Evolutionary conservation across 768 basidiomycete genomes (phyloP), one percentile per base, ranked within the genome.

Genomic region (Leucocoprinus sp.): DNA sequence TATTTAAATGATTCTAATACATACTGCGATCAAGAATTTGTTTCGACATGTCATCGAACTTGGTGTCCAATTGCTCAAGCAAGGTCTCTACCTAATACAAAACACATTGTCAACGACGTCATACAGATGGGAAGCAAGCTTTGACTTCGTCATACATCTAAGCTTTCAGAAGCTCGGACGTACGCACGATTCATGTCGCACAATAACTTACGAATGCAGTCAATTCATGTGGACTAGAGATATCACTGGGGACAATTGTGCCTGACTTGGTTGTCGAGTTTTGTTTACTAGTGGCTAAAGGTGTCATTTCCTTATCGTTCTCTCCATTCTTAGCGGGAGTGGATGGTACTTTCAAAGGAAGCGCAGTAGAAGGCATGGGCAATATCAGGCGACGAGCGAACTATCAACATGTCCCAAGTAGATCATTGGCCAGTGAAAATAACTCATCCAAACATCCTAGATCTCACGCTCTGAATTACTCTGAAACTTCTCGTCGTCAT

Each of bases 1-100:
- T 5, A 11, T 2, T 6, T 12, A 39, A 39, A 14, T 19, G 37
- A 12, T 45, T 34, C 37, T 15, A 40, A 29, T 15, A 36, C 40
- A 54, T 58, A 90, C 86, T 89, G 55, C 84, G 72, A 47, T 88
- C 84, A 50, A 95, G 72, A 51, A 96, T 88, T 60, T 93, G 86
- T 15, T 72, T 71, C 24, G 91, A 93, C 90, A 93, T 93, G 42
- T 91, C 85, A 55, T 95, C 90, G 56, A 96, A 95, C 52, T 88
- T 88, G 38, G 75, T 55, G 56, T 96, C 92, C n/a, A 96, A 71
- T 55, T 93, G 85, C 53, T 89, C 85, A 8, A 96, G 65, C 17
- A 96, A 66, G 9, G 79, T 84, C 64, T 96, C 93, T 9, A 95
- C 90, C 92, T 93, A 53, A 14, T 4, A 28, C 33, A 47, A 14